These are phyloP conservation scores for Gilbertella persicaria DNA, from an alignment of 371 early-diverging fungal genomes.

Conservation along the genomic window DNA sequence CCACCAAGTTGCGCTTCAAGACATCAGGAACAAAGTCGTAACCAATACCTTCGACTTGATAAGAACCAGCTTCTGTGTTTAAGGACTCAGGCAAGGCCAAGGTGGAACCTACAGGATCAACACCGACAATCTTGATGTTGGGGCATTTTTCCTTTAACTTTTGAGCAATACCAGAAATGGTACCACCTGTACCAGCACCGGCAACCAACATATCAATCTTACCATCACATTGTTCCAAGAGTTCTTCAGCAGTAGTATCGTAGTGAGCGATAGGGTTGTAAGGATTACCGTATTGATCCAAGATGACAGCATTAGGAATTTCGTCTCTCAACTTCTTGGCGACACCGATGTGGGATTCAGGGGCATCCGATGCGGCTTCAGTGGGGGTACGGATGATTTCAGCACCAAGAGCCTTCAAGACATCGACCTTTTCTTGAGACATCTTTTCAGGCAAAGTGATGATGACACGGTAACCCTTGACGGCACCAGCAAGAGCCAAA, in stretches of 20 bases:
- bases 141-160: constrained; percentile 94
- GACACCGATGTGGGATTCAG: constrained; percentile 96
- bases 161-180: constrained; percentile 92
- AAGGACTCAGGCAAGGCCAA: constrained; percentile 87
- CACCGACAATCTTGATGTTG: constrained; percentile 84
- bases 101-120: constrained; percentile 94
- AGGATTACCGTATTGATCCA: constrained; percentile 93
- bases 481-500: constrained; percentile 90
- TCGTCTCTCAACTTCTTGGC: constrained; percentile 90
- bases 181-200: constrained; percentile 97
- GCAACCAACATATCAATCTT: constrained; percentile 96
- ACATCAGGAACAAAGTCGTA: constrained; percentile 97
- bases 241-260: constrained; percentile 89
- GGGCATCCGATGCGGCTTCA: constrained; percentile 97
- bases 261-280: constrained; percentile 98
- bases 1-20: constrained; percentile 80
- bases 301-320: constrained; percentile 93
- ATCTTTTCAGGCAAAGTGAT: constrained; percentile 98
- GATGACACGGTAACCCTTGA: constrained; percentile 95
- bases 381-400: constrained; percentile 98
- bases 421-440: constrained; percentile 97
- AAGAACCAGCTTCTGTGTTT: constrained; percentile 62
- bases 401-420: constrained; percentile 95
- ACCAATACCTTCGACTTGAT: constrained; percentile 96
- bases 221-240: constrained; percentile 81